Evolutionary conservation across 257 asterid genomes (phyloP).

Genomic region (Solanum virginianum): DNA sequence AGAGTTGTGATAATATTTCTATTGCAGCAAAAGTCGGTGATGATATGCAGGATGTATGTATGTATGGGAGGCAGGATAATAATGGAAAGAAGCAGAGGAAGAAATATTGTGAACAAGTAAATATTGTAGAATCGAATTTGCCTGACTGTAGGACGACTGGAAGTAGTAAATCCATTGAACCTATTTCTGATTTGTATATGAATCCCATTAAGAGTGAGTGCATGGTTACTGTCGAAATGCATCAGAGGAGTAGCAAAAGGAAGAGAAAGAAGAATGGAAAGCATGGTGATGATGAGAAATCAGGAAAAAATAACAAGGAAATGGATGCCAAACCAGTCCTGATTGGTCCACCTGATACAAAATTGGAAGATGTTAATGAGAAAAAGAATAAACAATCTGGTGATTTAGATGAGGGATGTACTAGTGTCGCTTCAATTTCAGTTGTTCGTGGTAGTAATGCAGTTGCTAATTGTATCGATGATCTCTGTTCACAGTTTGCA

Average conservation of each 20-base stretch:
- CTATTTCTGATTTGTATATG: not conserved
- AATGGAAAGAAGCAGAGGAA: not conserved
- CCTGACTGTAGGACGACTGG: not conserved
- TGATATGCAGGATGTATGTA: not conserved
- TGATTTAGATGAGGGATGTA: not conserved
- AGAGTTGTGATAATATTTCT: not conserved
- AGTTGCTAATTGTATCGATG: not conserved
- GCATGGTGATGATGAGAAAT: not conserved
- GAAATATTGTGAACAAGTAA: not conserved
- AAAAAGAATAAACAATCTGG: not conserved
- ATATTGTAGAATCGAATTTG: not conserved
- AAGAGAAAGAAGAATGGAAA: not conserved
- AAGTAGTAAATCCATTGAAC: not conserved
- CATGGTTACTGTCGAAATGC: not conserved
- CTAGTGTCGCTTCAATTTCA: not conserved
- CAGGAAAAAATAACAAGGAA: not conserved
- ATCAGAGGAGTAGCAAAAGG: not conserved
- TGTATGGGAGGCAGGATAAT: not conserved
- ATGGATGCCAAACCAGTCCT: not conserved
- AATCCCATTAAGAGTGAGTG: not conserved
- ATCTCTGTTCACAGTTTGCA: slow-evolving; percentile 5
- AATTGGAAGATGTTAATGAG: not conserved
- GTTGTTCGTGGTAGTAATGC: not conserved
- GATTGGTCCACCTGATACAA: not conserved
- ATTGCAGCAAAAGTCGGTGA: not conserved